Evolutionary conservation across 305 asterid genomes (phyloP).

Genomic region (Rubia peregrina): DNA sequence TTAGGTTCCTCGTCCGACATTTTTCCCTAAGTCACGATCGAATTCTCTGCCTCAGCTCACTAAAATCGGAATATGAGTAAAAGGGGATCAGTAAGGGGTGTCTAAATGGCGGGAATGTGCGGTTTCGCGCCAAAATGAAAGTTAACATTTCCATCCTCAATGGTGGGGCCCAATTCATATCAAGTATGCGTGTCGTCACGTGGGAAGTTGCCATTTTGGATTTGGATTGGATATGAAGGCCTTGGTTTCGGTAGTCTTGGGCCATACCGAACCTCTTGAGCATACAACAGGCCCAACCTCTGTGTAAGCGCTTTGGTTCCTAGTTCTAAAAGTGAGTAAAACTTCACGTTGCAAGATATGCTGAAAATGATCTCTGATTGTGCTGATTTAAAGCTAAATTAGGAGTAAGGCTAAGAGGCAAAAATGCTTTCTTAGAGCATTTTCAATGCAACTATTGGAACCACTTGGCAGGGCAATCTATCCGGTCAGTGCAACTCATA

Average conservation of each 20-base stretch:
- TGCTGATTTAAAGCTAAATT: neutral
- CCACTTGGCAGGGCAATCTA: no score
- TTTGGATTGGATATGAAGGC: neutral
- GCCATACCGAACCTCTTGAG: neutral
- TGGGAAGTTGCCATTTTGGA: no score
- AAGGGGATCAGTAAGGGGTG: neutral
- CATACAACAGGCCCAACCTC: neutral
- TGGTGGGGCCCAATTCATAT: neutral
- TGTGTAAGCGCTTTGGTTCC: neutral
- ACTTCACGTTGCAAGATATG: neutral
- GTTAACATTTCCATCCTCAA: neutral
- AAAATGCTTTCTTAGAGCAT: no score
- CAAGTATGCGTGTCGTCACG: neutral
- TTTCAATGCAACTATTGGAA: no score
- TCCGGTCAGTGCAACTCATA: no score
- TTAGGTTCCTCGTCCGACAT: conserved; percentile 69
- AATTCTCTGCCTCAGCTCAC: neutral
- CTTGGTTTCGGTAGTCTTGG: neutral
- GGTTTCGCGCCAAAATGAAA: conserved; percentile 48
- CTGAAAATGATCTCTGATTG: neutral
- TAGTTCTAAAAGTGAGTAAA: neutral
- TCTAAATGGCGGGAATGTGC: conserved; percentile 30
- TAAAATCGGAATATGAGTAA: neutral
- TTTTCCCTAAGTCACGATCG: conserved; percentile 7
- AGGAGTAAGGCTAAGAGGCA: no score